phyloP scores from a whole-genome alignment of 2,329 filamentous ascomycete genomes.

The Colletotrichum siamense region DNA sequence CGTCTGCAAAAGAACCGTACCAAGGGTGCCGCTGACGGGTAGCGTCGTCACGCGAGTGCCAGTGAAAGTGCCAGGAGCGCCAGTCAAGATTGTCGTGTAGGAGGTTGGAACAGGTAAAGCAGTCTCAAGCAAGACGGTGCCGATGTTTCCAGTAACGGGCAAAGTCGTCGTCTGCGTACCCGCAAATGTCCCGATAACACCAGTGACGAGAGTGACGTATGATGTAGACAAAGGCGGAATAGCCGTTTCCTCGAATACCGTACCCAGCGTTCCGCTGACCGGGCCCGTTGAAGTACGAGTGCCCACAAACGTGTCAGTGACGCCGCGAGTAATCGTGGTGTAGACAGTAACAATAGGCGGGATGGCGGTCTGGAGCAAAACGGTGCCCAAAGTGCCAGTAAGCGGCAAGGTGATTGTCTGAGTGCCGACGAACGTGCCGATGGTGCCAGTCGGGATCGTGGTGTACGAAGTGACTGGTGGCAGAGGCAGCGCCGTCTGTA shows the following conservation, averaged over 20 bases:
- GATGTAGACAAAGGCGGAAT: neutral
- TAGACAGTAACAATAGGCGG: neutral
- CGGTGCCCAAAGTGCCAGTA: neutral
- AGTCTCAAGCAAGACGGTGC: conserved; percentile 5
- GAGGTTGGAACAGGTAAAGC: neutral
- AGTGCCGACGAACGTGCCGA: neutral
- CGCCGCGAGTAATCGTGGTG: neutral
- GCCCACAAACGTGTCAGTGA: neutral
- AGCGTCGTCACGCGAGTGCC: neutral
- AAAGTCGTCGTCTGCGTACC: neutral
- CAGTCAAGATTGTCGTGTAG: conserved; percentile 4
- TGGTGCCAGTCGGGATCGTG: neutral
- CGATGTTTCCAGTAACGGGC: neutral
- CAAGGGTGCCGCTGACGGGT: neutral
- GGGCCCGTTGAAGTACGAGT: neutral
- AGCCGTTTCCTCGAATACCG: neutral
- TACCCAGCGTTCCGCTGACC: neutral
- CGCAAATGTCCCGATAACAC: neutral
- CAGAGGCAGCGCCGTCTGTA: neutral
- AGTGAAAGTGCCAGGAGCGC: neutral
- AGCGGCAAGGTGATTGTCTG: neutral
- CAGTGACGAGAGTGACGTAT: neutral
- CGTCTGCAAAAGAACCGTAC: neutral
- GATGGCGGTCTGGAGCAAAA: neutral
- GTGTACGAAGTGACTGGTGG: neutral